Base-by-base conservation (phyloP, 78 protist genomes). In the Dictyostelium capitatum region DNA sequence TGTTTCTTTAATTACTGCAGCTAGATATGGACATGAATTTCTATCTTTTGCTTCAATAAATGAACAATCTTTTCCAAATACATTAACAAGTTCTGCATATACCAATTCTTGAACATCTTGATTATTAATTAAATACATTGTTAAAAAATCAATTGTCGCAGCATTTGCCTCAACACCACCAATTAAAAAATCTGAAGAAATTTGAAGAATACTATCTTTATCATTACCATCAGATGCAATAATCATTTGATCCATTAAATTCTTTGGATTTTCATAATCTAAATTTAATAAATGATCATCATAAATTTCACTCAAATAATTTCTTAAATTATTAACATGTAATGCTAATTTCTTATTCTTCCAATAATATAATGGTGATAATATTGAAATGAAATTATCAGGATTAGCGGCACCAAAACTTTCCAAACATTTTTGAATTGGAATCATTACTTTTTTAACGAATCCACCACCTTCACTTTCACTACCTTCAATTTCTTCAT, bases 391-490 rank as follows among this genome's bases (percentile, higher is more conserved):
- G 11, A 48, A 82, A 50, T 82, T 79, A 6, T 32, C 43, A 10
- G 48, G 46, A 11, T 67, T 46, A 28, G 48, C 91, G 46, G 64
- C 37, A 14, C 59, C 89, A 67, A 20, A 19, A n/a, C 65, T n/a
- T 20, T 82, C 67, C 10, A 67, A 69, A 0, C 3, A 1, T 7
- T n/a, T 15, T 30, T 82, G 77, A 46, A 82, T 50, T 28, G 79
- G 62, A 4, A 14, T 12, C n/a, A 67, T 43, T 15, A 82, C 47
- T 23, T 19, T 28, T 1, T 46, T 46, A 0, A 64, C 23, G 2
- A 8, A 62, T 84, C 56, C 77, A 25, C 56, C 6, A 28, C 67
- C 77, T 30, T 82, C 64, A 47, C 79, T 25, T 46, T 84, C 77
- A 25, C 56, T 1, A 28, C 67, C 77, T 30, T 82, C 64, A 47